Percentiles rank a stretch among this genome's conserved stretches.
phyloP scores from a whole-genome alignment of 2,329 filamentous ascomycete genomes.

The Pezicula radicicola region DNA sequence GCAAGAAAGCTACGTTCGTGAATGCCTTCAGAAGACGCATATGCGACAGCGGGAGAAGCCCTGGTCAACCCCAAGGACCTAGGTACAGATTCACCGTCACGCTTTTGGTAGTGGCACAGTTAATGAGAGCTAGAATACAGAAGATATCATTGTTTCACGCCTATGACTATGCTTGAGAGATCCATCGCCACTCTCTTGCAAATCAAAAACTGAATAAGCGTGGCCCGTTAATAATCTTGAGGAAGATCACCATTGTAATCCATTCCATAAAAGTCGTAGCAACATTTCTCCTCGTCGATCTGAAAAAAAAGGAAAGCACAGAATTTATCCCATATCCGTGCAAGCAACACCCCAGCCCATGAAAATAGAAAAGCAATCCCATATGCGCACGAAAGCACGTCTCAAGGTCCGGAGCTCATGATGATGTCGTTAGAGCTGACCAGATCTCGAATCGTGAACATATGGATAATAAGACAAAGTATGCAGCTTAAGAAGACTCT shows the following conservation, averaged over 20 bases:
- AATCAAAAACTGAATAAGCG: slow-evolving; percentile 13
- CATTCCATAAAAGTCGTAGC: slow-evolving; percentile 25
- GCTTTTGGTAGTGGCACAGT: slow-evolving; percentile 14
- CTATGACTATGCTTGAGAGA: slow-evolving; percentile 19
- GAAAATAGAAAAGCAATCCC: slow-evolving; percentile 15
- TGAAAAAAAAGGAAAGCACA: slow-evolving; percentile 22
- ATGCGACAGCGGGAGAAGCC: neutral
- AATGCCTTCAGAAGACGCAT: neutral
- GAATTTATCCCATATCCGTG: slow-evolving; percentile 19
- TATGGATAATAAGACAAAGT: too few relatives aligned
- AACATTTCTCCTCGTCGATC: slow-evolving; percentile 11
- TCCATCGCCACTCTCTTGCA: slow-evolving; percentile 14
- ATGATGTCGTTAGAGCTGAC: neutral
- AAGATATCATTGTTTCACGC: slow-evolving; percentile 23
- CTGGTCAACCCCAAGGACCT: neutral
- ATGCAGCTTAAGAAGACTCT: slow-evolving; percentile 36
- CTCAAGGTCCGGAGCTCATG: neutral
- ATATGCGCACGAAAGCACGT: slow-evolving; percentile 12
- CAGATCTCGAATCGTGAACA: too few relatives aligned
- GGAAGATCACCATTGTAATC: slow-evolving; percentile 21
- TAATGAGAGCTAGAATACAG: slow-evolving; percentile 29
- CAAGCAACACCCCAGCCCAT: slow-evolving; percentile 26
- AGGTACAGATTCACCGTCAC: neutral
- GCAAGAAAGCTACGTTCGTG: too few relatives aligned
- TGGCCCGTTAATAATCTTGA: slow-evolving; percentile 19